phyloP scores from a whole-genome alignment of 2,329 filamentous ascomycete species.

The Trichophyton simii region DNA sequence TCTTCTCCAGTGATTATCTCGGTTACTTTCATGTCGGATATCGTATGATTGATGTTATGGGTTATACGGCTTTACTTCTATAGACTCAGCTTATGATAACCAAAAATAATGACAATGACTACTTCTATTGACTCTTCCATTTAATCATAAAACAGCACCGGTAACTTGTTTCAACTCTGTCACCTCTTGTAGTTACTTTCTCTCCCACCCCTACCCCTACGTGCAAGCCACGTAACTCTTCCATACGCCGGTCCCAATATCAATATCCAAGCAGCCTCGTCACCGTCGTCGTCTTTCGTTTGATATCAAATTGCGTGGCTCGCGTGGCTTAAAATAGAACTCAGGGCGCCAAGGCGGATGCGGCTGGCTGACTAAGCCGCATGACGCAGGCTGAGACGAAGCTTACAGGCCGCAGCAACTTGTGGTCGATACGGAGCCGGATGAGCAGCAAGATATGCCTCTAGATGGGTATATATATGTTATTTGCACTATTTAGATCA shows the following conservation, averaged over 20 bases:
- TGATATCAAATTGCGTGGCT: not conserved
- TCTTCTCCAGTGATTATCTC: constrained; percentile 36
- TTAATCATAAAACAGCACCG: not conserved
- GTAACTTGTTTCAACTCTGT: not conserved
- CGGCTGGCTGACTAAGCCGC: not conserved
- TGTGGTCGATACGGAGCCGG: no score
- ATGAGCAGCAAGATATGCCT: not conserved
- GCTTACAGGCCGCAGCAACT: not conserved
- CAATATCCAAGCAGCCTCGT: not conserved
- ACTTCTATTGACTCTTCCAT: not conserved
- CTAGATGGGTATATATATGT: not conserved
- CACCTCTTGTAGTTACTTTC: no score
- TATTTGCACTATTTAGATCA: not conserved
- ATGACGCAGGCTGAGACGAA: not conserved
- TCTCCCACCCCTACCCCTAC: no score
- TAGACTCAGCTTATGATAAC: not conserved
- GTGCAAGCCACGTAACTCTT: no score
- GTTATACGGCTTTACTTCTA: not conserved
- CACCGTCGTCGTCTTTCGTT: not conserved
- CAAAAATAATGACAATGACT: not conserved
- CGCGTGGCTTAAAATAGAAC: not conserved
- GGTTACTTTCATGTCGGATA: not conserved
- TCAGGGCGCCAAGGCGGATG: not conserved
- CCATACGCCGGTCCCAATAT: no score
- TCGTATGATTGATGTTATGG: not conserved